phyloP scores from a whole-genome alignment of 1,284 basidiomycete genomes.

The Tetrapyrgos nigripes region DNA sequence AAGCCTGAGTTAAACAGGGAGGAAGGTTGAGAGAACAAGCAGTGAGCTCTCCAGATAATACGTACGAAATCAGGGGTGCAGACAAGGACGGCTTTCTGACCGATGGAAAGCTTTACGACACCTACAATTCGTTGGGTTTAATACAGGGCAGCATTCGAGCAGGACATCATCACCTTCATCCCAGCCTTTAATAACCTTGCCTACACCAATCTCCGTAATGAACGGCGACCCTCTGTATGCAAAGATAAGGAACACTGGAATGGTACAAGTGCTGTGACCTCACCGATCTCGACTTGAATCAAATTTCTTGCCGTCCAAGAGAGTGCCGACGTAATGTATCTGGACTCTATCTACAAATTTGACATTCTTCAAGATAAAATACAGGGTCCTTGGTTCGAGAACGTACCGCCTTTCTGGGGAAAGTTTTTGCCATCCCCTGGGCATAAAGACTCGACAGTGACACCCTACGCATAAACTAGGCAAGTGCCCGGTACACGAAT shows the following conservation, averaged over 20 bases:
- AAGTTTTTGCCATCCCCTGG: slow-evolving; percentile 52
- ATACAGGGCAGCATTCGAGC: slow-evolving; percentile 31
- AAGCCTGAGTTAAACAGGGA: slow-evolving; percentile 51
- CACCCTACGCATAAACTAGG: slow-evolving; percentile 40
- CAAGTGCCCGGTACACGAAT: background rate
- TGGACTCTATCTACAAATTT: slow-evolving; percentile 46
- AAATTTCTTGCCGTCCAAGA: slow-evolving; percentile 65
- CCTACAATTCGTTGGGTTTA: slow-evolving; percentile 43
- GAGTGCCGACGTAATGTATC: slow-evolving; percentile 79
- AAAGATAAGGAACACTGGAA: background rate
- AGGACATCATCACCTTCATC: slow-evolving; percentile 91
- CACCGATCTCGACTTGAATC: slow-evolving; percentile 79
- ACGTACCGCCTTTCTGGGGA: slow-evolving; percentile 36
- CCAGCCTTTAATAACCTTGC: slow-evolving; percentile 89
- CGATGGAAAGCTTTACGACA: slow-evolving; percentile 79
- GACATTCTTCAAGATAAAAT: background rate
- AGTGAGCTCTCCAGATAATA: slow-evolving; percentile 16
- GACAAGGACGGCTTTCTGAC: slow-evolving; percentile 78
- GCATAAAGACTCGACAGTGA: slow-evolving; percentile 45
- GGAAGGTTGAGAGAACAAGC: background rate
- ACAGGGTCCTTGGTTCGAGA: background rate
- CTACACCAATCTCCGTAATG: slow-evolving; percentile 77
- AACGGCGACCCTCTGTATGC: slow-evolving; percentile 62
- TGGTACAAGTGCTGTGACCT: slow-evolving; percentile 23
- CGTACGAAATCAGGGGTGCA: slow-evolving; percentile 73